Percentiles rank a stretch among this genome's conserved stretches.
Evolutionary conservation across 208 protist species (phyloP).

Genomic region (Acanthamoeba sp.): DNA sequence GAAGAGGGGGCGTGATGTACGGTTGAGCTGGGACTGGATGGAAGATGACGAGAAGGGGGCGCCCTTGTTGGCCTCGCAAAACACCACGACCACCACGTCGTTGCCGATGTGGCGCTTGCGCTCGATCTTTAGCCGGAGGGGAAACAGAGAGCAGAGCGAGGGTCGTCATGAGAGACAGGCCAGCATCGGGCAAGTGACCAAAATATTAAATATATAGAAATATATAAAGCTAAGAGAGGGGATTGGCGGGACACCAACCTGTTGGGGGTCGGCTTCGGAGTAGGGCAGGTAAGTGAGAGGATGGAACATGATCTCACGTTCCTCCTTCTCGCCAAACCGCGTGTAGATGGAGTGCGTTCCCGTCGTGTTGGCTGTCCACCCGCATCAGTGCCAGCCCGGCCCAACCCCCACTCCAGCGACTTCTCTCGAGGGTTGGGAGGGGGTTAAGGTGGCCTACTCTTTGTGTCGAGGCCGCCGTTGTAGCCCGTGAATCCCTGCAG

Average conservation of each 20-base stretch:
- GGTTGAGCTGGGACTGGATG: slow-evolving; percentile 41
- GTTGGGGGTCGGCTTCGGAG: slow-evolving; percentile 9
- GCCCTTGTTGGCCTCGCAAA: neutral
- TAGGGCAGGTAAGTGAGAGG: slow-evolving; percentile 57
- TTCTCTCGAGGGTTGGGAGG: too few species aligned
- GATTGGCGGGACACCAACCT: neutral
- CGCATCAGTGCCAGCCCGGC: too few species aligned
- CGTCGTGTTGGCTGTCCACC: slow-evolving; percentile 35
- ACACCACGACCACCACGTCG: slow-evolving; percentile 37
- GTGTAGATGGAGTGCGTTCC: slow-evolving; percentile 62
- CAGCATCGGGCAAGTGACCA: too few species aligned
- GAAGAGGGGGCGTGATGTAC: neutral
- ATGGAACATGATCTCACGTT: slow-evolving; percentile 68
- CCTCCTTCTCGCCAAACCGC: neutral
- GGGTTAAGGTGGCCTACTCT: too few species aligned
- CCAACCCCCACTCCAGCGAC: too few species aligned
- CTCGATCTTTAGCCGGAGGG: neutral
- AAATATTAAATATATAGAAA: too few species aligned
- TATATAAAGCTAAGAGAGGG: neutral
- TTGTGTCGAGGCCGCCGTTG: slow-evolving; percentile 78
- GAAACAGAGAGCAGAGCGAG: too few species aligned
- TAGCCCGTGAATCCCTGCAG: slow-evolving; percentile 77
- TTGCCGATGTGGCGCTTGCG: slow-evolving; percentile 52
- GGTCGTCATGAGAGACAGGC: too few species aligned
- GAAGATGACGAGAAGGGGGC: slow-evolving; percentile 4